Conservation (phyloP, 352 stramenopile species). For the Globisporangium paddicum region DNA sequence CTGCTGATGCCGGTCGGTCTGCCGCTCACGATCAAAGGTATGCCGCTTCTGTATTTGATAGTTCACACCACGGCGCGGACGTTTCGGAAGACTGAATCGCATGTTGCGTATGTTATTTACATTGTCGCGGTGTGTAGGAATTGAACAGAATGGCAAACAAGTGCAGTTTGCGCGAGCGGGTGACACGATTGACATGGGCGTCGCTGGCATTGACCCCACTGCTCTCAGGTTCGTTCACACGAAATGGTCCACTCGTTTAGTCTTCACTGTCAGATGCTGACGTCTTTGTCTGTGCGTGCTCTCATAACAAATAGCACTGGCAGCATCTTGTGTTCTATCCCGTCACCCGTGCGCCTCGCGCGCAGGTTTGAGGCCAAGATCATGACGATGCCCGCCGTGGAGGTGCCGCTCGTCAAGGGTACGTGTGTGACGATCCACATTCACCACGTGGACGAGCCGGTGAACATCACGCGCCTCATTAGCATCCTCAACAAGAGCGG, state of each 20-base stretch:
- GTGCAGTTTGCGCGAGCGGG: conserved; percentile 63
- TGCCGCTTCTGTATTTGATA: too few species aligned
- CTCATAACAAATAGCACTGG: conserved; percentile 36
- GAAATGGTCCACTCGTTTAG: background rate
- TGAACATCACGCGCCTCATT: conserved; percentile 73
- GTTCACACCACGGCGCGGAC: too few species aligned
- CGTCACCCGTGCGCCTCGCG: conserved; percentile 65
- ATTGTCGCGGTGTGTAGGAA: too few species aligned
- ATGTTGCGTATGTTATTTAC: too few species aligned
- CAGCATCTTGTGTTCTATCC: conserved; percentile 82
- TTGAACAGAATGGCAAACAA: conserved; percentile 68
- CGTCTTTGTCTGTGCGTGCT: background rate
- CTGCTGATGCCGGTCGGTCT: conserved; percentile 58
- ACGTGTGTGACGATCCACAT: conserved; percentile 82
- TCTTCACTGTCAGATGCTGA: background rate
- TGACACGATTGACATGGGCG: conserved; percentile 75
- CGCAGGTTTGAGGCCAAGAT: conserved; percentile 86
- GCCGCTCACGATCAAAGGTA: conserved; percentile 47
- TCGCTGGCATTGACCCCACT: conserved; percentile 67
- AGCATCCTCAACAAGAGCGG: conserved; percentile 69
- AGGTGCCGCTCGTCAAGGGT: conserved; percentile 83
- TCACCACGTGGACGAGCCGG: conserved; percentile 84
- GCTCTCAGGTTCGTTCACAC: conserved; percentile 43
- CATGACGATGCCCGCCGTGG: conserved; percentile 84
- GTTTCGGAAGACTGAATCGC: too few species aligned